Percentiles rank a stretch among this genome's conserved stretches.
Conservation (phyloP, 1,139 yeast species). For the Protomyces inundatus region DNA sequence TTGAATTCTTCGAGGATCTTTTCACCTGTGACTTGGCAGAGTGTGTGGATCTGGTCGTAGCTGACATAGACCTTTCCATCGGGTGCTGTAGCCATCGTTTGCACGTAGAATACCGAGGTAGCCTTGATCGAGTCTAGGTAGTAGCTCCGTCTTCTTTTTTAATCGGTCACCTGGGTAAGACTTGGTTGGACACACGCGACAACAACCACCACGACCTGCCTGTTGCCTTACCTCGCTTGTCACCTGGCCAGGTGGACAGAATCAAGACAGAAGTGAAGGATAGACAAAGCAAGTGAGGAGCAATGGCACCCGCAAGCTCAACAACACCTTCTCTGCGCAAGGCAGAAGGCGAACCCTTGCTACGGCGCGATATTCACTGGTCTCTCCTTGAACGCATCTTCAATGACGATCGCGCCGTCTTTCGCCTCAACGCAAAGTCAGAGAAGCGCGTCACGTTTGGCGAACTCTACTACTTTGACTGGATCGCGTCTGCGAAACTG, state of each 20-base stretch:
- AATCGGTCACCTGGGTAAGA: background rate
- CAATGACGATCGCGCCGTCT: conserved; percentile 58
- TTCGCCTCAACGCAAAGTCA: conserved; percentile 51
- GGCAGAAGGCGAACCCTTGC: conserved; percentile 85
- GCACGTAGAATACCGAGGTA: background rate
- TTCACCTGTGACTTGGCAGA: conserved; percentile 79
- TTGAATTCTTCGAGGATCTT: conserved; percentile 57
- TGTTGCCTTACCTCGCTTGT: too few species aligned
- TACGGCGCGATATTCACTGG: conserved; percentile 83
- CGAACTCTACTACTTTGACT: conserved; percentile 75
- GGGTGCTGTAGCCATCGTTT: conserved; percentile 5
- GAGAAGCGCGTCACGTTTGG: conserved; percentile 59
- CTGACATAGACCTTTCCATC: conserved; percentile 52
- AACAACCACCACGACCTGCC: too few species aligned
- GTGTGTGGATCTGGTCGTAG: conserved; percentile 87
- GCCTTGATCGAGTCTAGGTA: background rate
- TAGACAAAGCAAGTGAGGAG: background rate
- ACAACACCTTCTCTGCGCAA: conserved; percentile 52
- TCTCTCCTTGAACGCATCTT: conserved; percentile 66
- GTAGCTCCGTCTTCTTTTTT: background rate
- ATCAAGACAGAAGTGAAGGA: background rate
- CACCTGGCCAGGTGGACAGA: background rate
- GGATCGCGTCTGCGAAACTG: conserved; percentile 78
- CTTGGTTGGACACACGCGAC: background rate
- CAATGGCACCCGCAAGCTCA: conserved; percentile 21